Conservation (phyloP, 768 basidiomycete genomes). For the Amanita subjunquillea region DNA sequence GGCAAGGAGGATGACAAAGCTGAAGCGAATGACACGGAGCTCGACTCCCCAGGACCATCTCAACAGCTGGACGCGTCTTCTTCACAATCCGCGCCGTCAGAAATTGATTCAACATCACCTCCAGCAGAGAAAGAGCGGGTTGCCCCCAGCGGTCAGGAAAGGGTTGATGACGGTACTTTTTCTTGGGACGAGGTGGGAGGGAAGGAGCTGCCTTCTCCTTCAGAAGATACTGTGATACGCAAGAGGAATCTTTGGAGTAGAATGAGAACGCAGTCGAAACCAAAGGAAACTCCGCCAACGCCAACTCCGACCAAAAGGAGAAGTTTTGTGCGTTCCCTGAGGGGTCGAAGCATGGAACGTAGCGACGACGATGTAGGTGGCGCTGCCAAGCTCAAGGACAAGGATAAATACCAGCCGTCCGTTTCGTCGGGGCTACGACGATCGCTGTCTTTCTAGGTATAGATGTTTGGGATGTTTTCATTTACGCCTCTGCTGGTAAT, state of each 20-base stretch:
- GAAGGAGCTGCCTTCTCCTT: background rate
- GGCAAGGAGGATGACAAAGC: constrained; percentile 2
- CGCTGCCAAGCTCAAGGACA: background rate
- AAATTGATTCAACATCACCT: background rate
- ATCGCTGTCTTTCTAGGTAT: background rate
- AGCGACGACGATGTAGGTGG: background rate
- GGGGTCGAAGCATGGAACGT: background rate
- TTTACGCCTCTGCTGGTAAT: background rate
- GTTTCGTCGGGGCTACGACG: background rate
- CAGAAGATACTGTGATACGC: background rate
- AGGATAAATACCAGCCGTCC: background rate
- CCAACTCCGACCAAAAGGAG: background rate
- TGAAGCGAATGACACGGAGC: constrained; percentile 13
- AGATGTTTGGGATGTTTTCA: background rate
- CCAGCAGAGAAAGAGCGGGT: background rate
- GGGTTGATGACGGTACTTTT: background rate
- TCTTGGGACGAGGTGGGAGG: constrained; percentile 5
- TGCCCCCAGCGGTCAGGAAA: background rate
- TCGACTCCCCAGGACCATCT: background rate
- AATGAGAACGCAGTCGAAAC: background rate
- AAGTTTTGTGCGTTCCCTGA: background rate
- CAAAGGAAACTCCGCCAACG: background rate
- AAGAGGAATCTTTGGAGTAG: constrained; percentile 2
- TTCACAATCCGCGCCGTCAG: background rate
- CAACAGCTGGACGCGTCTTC: background rate